Base-by-base conservation (phyloP, 2,329 filamentous ascomycete genomes). In the Exophiala phaeomuriformis region DNA sequence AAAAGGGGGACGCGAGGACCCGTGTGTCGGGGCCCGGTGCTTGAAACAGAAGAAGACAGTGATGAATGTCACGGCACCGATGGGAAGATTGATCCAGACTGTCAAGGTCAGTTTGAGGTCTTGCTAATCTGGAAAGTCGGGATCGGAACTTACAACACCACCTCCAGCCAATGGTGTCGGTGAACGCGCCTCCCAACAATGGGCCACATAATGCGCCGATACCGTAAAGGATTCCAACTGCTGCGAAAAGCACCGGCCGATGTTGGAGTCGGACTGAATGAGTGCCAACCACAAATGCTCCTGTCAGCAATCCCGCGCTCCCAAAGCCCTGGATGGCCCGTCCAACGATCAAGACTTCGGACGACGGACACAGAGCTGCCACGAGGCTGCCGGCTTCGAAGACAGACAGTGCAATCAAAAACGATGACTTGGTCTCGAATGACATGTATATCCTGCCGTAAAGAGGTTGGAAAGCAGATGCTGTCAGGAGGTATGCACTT, bases 251-350 rank as follows among this genome's bases (percentile, higher is more conserved):
- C 2, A 67, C 58, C 2, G 72, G 65, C 41, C 70, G 61, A 43
- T 67, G 62, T n/a, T 61, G 41, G 0, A 68, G 65, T 19, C 59
- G 67, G 61, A 55, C 70, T 63, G 29, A 61, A n/a, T 64, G 58
- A 5, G 62, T 61, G 10, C 65, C 46, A 28, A 69, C 63, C 3
- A 74, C 75, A 67, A 73, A 77, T 1, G 68, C 68, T 48, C 78
- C 78, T 6, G 60, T 61, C 3, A 61, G 43, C 10, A 69, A 58
- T 9, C 68, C 68, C 5, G 66, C 65, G 36, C 57, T 63, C 1
- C 68, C 68, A 28, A 66, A 39, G 1, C 68, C 68, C 35, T 63
- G 56, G 32, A 70, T 63, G 5, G 67, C 65, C 6, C 68, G 58
- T 3, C 67, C 68, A 5, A 65, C 44, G 46, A 69, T 67, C 12